These are phyloP conservation scores for Penicillium robsamsonii DNA, from an alignment of 495 filamentous ascomycete species.

Conservation along the genomic window DNA sequence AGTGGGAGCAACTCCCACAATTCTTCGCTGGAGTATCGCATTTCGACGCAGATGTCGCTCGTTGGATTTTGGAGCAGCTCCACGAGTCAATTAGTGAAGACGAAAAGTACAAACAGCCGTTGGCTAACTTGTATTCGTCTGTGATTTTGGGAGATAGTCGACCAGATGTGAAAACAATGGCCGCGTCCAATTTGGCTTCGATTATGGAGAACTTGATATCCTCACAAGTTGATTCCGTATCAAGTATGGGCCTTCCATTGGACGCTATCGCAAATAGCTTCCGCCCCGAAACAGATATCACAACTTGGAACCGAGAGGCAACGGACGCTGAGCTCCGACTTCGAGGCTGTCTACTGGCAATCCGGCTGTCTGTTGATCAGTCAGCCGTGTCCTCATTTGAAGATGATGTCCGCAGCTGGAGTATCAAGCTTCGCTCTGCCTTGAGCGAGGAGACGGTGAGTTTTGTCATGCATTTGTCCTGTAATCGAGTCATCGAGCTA, in stretches of 20 bases:
- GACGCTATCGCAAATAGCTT: constrained; percentile 27
- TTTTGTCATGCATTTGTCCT: background rate
- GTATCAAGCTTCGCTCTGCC: constrained; percentile 36
- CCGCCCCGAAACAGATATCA: constrained; percentile 20
- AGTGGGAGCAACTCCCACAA: constrained; percentile 19
- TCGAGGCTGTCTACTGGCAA: constrained; percentile 57
- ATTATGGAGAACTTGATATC: constrained; percentile 30
- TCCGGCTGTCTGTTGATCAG: constrained; percentile 44
- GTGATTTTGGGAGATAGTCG: constrained; percentile 30
- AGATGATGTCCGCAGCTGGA: constrained; percentile 30
- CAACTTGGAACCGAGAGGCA: constrained; percentile 42
- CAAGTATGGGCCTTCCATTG: constrained; percentile 26
- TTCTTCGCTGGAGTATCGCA: constrained; percentile 30
- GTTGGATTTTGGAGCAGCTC: constrained; percentile 40
- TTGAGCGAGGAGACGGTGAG: constrained; percentile 46
- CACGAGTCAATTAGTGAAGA: constrained; percentile 25
- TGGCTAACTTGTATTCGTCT: constrained; percentile 33
- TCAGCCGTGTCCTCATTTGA: constrained; percentile 15
- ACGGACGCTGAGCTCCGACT: constrained; percentile 44
- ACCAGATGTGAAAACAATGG: constrained; percentile 32
- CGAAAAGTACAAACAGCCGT: constrained; percentile 19
- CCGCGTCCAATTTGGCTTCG: constrained; percentile 37
- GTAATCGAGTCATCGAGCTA: background rate
- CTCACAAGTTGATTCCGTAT: constrained; percentile 13
- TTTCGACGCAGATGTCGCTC: constrained; percentile 39